Percentiles rank a stretch among this genome's conserved stretches.
These are phyloP conservation scores for Phytopythium helicoides DNA, from an alignment of 352 stramenopile genomes.

Conservation along the genomic window DNA sequence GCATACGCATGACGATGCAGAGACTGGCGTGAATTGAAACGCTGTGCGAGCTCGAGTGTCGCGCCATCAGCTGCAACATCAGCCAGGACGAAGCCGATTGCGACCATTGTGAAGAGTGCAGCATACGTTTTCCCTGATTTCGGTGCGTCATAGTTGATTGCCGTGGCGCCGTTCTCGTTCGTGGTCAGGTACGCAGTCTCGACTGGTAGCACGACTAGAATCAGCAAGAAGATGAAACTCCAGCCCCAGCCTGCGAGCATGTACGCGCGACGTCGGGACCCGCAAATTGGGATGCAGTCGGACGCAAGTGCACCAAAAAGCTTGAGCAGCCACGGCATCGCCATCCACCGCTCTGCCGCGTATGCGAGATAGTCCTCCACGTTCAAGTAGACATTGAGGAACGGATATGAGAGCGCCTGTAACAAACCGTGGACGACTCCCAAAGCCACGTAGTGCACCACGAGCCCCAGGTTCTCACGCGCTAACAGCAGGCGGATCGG, in stretches of 20 bases:
- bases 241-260: conserved; percentile 50
- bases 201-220: conserved; percentile 27
- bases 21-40: not conserved
- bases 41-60: conserved; percentile 42
- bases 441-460: conserved; percentile 54
- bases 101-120: conserved; percentile 44
- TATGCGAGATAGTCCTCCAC: conserved; percentile 63
- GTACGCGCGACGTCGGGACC: conserved; percentile 42
- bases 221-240: conserved; percentile 42
- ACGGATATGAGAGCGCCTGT: conserved; percentile 56
- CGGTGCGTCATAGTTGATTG: conserved; percentile 35
- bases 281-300: conserved; percentile 47
- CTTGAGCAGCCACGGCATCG: conserved; percentile 64
- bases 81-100: conserved; percentile 45
- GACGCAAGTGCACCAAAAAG: conserved; percentile 42
- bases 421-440: conserved; percentile 54
- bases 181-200: conserved; percentile 37
- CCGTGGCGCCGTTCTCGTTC: conserved; percentile 10
- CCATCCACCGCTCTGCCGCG: conserved; percentile 46
- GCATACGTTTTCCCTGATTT: conserved; percentile 41
- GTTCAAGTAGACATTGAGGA: conserved; percentile 74
- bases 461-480: conserved; percentile 35
- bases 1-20: not conserved
- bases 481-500: conserved; percentile 22
- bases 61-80: conserved; percentile 43